Conservation (phyloP, 192 early-diverging fungal genomes). For the Chytriomyces hyalinus region DNA sequence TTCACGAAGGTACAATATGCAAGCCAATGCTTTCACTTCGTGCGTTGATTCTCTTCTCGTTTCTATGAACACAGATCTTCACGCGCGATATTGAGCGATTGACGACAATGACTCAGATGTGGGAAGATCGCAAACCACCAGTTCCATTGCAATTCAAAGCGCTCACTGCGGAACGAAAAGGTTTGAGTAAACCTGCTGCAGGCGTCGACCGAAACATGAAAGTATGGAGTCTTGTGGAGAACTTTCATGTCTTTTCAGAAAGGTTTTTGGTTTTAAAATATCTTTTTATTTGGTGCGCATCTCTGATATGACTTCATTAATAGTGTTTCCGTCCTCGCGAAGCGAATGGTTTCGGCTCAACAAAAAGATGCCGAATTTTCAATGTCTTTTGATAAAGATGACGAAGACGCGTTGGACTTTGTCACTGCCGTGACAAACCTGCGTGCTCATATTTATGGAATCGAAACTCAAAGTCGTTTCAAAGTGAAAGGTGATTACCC, state of each 20-base stretch:
- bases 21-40: not conserved
- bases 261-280: constrained; percentile 55
- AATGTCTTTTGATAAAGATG: constrained; percentile 95
- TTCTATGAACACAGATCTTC: constrained; percentile 75
- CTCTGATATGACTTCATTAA: not conserved
- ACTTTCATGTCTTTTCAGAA: constrained; percentile 70
- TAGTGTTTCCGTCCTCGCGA: constrained; percentile 48
- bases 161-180: not conserved
- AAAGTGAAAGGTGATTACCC: constrained; percentile 75
- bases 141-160: constrained; percentile 63
- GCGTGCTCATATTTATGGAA: constrained; percentile 80
- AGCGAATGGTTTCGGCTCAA: constrained; percentile 51
- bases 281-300: constrained; percentile 6
- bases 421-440: constrained; percentile 92
- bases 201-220: constrained; percentile 69
- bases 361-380: constrained; percentile 54
- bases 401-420: constrained; percentile 87
- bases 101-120: constrained; percentile 85
- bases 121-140: constrained; percentile 77
- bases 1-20: constrained; percentile 50
- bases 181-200: not conserved
- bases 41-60: constrained; percentile 15
- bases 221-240: constrained; percentile 73
- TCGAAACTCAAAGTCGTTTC: constrained; percentile 81
- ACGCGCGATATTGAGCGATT: constrained; percentile 77